Evolutionary conservation across 345 rosid genomes (phyloP).

Genomic region (Syzygium oleosum): DNA sequence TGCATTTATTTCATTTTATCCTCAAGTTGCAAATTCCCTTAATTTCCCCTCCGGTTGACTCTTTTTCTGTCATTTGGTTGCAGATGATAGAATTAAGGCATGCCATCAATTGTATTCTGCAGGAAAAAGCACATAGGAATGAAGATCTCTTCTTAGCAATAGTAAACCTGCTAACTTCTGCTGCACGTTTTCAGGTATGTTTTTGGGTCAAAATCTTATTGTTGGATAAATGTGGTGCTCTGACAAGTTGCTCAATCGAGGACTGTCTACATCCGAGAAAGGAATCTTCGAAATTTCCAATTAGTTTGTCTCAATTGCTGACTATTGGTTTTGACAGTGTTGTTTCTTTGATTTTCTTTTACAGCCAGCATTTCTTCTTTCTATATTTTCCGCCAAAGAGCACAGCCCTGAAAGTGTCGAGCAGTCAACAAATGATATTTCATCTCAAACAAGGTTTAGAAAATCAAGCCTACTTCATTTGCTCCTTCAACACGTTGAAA

Average conservation of each 20-base stretch:
- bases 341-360: conserved; percentile 10
- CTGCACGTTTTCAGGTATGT: conserved; percentile 69
- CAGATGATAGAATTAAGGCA: conserved; percentile 56
- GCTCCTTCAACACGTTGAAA: conserved; percentile 40
- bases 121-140: conserved; percentile 35
- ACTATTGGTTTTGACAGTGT: not conserved
- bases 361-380: conserved; percentile 83
- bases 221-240: not conserved
- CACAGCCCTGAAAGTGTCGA: conserved; percentile 16
- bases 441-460: conserved; percentile 15
- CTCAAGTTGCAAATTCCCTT: not conserved
- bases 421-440: conserved; percentile 26
- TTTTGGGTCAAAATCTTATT: not conserved
- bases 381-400: conserved; percentile 38
- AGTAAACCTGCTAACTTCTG: conserved; percentile 52
- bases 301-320: not conserved
- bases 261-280: not conserved
- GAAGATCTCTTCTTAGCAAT: conserved; percentile 58
- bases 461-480: conserved; percentile 41
- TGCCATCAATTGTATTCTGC: conserved; percentile 29
- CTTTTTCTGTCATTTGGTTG: not conserved
- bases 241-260: not conserved
- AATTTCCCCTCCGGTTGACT: not conserved
- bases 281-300: not conserved
- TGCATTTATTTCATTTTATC: not conserved